Conservation (phyloP, 441 rosid genomes). For the Arabidopsis lyrata region DNA sequence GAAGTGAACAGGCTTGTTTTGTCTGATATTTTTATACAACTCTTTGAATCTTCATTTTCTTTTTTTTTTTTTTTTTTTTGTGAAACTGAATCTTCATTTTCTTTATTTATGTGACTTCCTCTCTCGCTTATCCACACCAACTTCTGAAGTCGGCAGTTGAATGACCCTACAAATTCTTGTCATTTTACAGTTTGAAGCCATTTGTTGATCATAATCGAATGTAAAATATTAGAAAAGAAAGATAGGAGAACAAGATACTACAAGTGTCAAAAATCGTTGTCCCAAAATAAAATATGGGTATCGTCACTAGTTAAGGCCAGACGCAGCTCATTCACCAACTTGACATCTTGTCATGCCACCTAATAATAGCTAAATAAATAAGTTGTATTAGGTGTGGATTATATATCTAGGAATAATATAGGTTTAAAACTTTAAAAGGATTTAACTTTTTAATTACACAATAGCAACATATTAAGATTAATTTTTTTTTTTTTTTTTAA, state of each 20-base stretch:
- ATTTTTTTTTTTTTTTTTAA: too few relatives aligned
- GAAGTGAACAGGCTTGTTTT: conserved; percentile 17
- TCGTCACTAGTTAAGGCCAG: conserved; percentile 13
- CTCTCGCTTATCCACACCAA: not conserved
- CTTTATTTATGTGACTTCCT: conserved; percentile 15
- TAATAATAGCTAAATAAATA: conserved; percentile 7
- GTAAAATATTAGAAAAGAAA: not conserved
- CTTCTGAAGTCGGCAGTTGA: not conserved
- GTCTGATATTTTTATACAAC: conserved; percentile 35
- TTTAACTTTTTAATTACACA: too few relatives aligned
- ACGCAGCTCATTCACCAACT: conserved; percentile 25
- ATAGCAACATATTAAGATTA: too few relatives aligned
- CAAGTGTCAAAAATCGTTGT: not conserved
- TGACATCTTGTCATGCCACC: conserved; percentile 32
- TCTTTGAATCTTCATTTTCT: conserved; percentile 23
- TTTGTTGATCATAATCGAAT: not conserved
- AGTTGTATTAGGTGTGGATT: not conserved
- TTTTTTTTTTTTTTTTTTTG: too few relatives aligned
- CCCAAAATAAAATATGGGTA: not conserved
- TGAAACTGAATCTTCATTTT: conserved; percentile 16
- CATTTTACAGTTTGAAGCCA: too few relatives aligned
- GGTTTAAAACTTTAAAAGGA: not conserved
- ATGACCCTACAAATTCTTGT: too few relatives aligned
- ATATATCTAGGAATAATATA: not conserved
- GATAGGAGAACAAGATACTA: not conserved